A percentile compares a stretch with the other conserved stretches of the same genome.
Evolutionary conservation across 805 yeast species (phyloP).

Genomic region (Starmerella scarabaei): DNA sequence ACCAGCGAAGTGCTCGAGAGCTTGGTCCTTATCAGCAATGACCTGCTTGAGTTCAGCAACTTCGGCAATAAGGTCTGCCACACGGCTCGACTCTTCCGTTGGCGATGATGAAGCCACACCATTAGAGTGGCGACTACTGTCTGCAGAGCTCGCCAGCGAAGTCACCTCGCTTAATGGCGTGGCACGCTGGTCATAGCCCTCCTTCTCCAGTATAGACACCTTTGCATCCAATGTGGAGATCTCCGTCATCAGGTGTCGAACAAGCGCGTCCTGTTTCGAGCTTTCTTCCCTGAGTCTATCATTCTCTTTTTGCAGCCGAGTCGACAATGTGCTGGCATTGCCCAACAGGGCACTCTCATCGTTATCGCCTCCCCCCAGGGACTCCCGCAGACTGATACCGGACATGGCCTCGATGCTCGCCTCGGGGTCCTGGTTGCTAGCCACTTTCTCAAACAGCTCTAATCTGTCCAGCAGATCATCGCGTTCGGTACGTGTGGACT

Average conservation of each 20-base stretch:
- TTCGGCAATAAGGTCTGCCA: constrained; percentile 33
- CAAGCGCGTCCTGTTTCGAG: constrained; percentile 15
- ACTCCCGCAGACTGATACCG: too few species aligned
- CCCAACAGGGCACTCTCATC: too few species aligned
- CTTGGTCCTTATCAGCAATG: constrained; percentile 10
- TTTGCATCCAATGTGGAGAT: constrained; percentile 15
- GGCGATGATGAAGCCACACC: too few species aligned
- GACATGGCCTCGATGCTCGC: constrained; percentile 19
- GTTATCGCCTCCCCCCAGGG: too few species aligned
- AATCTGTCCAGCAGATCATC: constrained; percentile 22
- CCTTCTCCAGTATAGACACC: constrained; percentile 9
- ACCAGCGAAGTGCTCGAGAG: constrained; percentile 6
- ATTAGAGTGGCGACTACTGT: not conserved
- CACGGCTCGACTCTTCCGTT: not conserved
- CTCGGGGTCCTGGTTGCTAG: constrained; percentile 16
- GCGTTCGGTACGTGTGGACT: constrained; percentile 7
- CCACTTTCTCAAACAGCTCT: constrained; percentile 13
- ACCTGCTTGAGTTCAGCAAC: constrained; percentile 46
- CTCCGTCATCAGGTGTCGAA: constrained; percentile 14
- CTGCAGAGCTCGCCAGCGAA: not conserved
- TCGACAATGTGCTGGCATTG: too few species aligned
- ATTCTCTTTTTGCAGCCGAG: constrained; percentile 16
- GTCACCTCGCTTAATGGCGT: not conserved
- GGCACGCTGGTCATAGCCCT: not conserved
- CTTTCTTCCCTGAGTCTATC: constrained; percentile 16